Conservation (phyloP, 768 basidiomycete species). For the Pleurotus ostreatus region DNA sequence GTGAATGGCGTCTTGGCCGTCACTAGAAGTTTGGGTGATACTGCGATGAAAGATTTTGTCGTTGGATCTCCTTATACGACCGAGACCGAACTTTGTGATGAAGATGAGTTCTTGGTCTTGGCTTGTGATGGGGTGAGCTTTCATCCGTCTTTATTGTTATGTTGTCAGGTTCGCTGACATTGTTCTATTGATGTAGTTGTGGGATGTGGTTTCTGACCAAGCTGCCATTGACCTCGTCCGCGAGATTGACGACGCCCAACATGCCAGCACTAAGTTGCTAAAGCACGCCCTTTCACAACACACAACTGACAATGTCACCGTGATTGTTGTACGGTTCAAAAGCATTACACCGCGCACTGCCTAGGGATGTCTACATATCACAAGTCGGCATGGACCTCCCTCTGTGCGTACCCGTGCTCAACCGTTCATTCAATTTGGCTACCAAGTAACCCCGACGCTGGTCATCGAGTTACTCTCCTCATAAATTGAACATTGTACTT, state of each 20-base stretch:
- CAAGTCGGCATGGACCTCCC: no score
- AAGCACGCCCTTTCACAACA: constrained; percentile 84
- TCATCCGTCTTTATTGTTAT: constrained; percentile 61
- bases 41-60: constrained; percentile 99
- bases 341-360: constrained; percentile 12
- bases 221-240: constrained; percentile 83
- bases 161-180: constrained; percentile 79
- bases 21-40: constrained; percentile 92
- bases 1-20: constrained; percentile 98
- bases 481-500: no score
- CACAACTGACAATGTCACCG: constrained; percentile 93
- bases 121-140: constrained; percentile 93
- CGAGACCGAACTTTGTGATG: constrained; percentile 87
- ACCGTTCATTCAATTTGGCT: no score
- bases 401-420: no score
- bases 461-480: no score
- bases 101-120: constrained; percentile 92
- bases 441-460: no score
- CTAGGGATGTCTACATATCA: background rate
- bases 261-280: constrained; percentile 70
- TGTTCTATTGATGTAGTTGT: constrained; percentile 53
- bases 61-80: constrained; percentile 98
- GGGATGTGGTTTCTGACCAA: constrained; percentile 95
- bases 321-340: constrained; percentile 84
- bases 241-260: constrained; percentile 70